Evolutionary conservation across 164 flowering plant genomes (phyloP).

Genomic region (Dillenia suffruticosa): DNA sequence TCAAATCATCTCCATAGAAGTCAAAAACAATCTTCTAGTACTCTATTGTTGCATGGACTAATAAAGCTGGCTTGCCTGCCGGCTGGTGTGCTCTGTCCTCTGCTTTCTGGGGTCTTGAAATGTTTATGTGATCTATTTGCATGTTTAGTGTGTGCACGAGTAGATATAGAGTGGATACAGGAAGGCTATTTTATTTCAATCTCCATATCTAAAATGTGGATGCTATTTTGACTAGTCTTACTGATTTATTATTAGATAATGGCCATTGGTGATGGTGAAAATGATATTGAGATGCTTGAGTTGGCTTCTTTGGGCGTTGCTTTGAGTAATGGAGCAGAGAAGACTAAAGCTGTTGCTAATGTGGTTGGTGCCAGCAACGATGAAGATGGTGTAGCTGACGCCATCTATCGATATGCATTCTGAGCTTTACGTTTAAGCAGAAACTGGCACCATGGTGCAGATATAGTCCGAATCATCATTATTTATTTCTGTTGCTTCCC

Average conservation of each 20-base stretch:
- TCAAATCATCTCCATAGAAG: too few relatives aligned
- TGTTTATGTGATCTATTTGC: too few relatives aligned
- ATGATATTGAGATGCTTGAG: conserved; percentile 93
- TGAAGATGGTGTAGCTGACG: conserved; percentile 97
- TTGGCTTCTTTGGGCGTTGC: conserved; percentile 84
- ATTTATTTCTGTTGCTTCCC: too few relatives aligned
- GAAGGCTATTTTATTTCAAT: too few relatives aligned
- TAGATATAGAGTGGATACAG: too few relatives aligned
- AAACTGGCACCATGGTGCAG: background rate
- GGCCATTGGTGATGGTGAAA: conserved; percentile 98
- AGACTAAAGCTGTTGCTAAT: conserved; percentile 81
- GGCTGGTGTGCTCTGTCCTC: too few relatives aligned
- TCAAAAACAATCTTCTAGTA: too few relatives aligned
- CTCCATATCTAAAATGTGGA: background rate
- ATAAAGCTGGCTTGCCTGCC: too few relatives aligned
- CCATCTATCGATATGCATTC: conserved; percentile 88
- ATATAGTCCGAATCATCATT: background rate
- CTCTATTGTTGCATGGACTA: too few relatives aligned
- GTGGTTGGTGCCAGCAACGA: conserved; percentile 77
- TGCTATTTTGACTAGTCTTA: background rate
- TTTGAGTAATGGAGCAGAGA: conserved; percentile 83
- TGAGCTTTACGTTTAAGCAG: conserved; percentile 23
- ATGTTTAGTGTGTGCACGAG: too few relatives aligned
- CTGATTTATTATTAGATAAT: conserved; percentile 42
- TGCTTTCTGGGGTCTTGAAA: too few relatives aligned